Conservation (phyloP, 75 land plant species). For the Selaginella moellendorffii region DNA sequence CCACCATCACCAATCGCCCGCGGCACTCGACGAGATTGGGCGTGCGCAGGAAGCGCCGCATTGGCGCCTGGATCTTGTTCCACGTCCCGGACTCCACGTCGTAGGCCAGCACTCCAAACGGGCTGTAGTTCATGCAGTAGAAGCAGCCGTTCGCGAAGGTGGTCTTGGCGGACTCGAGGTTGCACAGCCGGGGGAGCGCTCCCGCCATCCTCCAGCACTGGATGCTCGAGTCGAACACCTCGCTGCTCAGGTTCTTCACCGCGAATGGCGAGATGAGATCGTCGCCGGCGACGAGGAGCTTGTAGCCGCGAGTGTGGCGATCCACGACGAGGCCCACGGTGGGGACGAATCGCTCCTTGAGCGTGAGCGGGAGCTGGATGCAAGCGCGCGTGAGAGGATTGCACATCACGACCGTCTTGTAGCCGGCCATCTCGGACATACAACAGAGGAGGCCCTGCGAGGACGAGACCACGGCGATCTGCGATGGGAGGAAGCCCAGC, state of each 20-base stretch:
- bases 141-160: constrained; percentile 32
- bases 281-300: constrained; percentile 55
- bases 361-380: constrained; percentile 39
- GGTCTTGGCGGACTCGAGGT: constrained; percentile 52
- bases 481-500: constrained; percentile 28
- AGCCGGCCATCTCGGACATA: constrained; percentile 38
- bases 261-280: constrained; percentile 76
- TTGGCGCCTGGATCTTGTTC: constrained; percentile 79
- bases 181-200: constrained; percentile 64
- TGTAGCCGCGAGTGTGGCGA: constrained; percentile 19
- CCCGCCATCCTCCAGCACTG: constrained; percentile 41
- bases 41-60: constrained; percentile 67
- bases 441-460: constrained; percentile 67
- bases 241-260: constrained; percentile 70
- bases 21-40: constrained; percentile 71
- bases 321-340: constrained; percentile 40
- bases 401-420: constrained; percentile 41
- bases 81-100: constrained; percentile 35
- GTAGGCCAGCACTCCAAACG: constrained; percentile 59
- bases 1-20: constrained; percentile 60
- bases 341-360: constrained; percentile 48
- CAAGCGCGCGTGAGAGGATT: constrained; percentile 41
- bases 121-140: constrained; percentile 84
- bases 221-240: constrained; percentile 46
- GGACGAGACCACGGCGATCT: constrained; percentile 50